Conservation (phyloP, 345 rosid genomes). For the Arabis hirsuta region DNA sequence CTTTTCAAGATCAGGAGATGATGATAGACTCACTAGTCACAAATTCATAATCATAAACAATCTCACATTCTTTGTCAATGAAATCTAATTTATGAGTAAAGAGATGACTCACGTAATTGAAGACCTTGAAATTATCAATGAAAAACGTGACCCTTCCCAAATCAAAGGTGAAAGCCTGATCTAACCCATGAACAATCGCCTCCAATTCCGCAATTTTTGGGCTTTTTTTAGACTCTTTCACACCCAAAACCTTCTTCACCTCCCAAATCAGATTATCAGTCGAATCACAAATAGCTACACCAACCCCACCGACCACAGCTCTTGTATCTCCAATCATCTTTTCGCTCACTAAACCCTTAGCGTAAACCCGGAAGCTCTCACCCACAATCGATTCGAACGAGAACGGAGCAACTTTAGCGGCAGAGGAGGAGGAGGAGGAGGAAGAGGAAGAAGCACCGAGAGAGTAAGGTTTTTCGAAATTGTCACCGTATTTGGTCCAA, state of each 20-base stretch:
- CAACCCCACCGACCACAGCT: constrained; percentile 51
- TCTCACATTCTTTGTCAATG: not conserved
- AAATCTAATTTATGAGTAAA: not conserved
- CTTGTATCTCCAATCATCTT: constrained; percentile 48
- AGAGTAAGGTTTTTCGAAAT: constrained; percentile 54
- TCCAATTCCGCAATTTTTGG: constrained; percentile 48
- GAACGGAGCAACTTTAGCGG: not conserved
- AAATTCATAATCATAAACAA: not conserved
- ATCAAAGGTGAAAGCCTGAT: constrained; percentile 61
- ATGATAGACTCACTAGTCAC: constrained; percentile 9
- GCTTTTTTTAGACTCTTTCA: constrained; percentile 43
- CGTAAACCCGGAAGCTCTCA: constrained; percentile 43
- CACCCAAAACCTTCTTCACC: constrained; percentile 44
- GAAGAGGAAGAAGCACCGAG: constrained; percentile 29
- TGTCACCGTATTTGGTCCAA: constrained; percentile 60
- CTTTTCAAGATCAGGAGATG: not conserved
- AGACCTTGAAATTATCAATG: constrained; percentile 48
- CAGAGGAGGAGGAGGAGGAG: not conserved
- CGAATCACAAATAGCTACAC: constrained; percentile 60
- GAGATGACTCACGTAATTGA: constrained; percentile 56
- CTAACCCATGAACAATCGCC: constrained; percentile 68
- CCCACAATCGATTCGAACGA: constrained; percentile 3
- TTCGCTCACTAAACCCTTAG: constrained; percentile 50
- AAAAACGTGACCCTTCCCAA: constrained; percentile 52
- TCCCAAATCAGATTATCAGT: constrained; percentile 53